phyloP scores from a whole-genome alignment of 176 grass and related monocot species.

The Carex littledalei region DNA sequence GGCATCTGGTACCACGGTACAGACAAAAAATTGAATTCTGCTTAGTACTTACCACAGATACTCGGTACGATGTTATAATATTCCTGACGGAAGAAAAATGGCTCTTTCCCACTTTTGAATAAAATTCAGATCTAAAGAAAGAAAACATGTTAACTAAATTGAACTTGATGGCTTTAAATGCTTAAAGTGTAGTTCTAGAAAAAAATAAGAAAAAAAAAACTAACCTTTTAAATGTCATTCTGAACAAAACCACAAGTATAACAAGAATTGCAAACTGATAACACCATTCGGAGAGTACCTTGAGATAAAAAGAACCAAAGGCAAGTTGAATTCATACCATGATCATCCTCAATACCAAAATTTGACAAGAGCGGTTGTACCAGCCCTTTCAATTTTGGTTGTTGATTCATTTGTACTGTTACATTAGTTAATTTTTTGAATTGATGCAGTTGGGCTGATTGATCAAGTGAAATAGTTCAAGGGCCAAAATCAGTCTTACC shows the following conservation, averaged over 20 bases:
- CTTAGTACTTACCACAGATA: slow-evolving; percentile 62
- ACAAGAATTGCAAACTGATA: slow-evolving; percentile 41
- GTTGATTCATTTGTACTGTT: neutral
- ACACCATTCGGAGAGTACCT: slow-evolving; percentile 73
- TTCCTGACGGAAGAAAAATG: slow-evolving; percentile 36
- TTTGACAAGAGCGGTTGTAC: neutral
- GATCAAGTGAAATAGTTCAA: neutral
- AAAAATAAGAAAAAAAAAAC: neutral
- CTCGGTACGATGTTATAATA: slow-evolving; percentile 76
- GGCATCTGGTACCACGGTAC: neutral
- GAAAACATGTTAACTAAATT: slow-evolving; percentile 24
- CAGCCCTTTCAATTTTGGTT: neutral
- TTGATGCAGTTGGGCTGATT: neutral
- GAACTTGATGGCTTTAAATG: slow-evolving; percentile 6
- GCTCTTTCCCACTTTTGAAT: slow-evolving; percentile 29
- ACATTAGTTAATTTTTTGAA: neutral
- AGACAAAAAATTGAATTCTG: neutral
- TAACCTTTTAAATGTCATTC: slow-evolving; percentile 52
- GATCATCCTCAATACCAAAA: neutral
- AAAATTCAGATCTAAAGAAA: slow-evolving; percentile 30
- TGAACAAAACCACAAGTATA: slow-evolving; percentile 36
- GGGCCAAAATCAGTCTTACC: neutral
- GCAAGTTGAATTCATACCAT: neutral
- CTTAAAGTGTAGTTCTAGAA: neutral
- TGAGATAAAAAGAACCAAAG: slow-evolving; percentile 9